Evolutionary conservation across 1,284 basidiomycete genomes (phyloP).

Genomic region (Sphagnurus paluster): DNA sequence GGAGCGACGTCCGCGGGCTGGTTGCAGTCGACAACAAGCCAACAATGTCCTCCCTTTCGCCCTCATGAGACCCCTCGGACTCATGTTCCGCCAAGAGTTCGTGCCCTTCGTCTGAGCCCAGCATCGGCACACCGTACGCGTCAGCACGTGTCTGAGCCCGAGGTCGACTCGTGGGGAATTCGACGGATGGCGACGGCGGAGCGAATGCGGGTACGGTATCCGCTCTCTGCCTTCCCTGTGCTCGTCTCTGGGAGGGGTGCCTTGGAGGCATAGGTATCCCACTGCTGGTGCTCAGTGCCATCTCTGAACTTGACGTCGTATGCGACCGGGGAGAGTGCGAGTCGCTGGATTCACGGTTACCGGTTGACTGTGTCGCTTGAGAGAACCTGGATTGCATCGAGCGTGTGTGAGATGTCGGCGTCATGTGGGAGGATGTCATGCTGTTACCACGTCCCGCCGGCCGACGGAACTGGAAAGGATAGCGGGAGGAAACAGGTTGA

Average conservation of each 20-base stretch:
- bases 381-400: slow-evolving; percentile 44
- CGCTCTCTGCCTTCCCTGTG: slow-evolving; percentile 42
- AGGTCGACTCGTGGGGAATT: slow-evolving; percentile 35
- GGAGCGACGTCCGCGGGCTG: slow-evolving; percentile 57
- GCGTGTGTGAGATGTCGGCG: slow-evolving; percentile 40
- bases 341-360: slow-evolving; percentile 56
- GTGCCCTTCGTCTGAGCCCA: slow-evolving; percentile 26
- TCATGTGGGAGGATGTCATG: slow-evolving; percentile 35
- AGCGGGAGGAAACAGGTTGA: slow-evolving; percentile 67
- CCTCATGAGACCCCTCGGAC: slow-evolving; percentile 39
- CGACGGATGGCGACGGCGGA: slow-evolving; percentile 44
- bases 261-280: slow-evolving; percentile 73
- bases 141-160: slow-evolving; percentile 44
- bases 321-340: slow-evolving; percentile 43
- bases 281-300: slow-evolving; percentile 36
- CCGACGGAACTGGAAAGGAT: slow-evolving; percentile 68
- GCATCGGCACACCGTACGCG: slow-evolving; percentile 26
- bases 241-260: slow-evolving; percentile 55
- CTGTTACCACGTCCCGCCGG: slow-evolving; percentile 45
- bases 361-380: slow-evolving; percentile 54
- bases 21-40: slow-evolving; percentile 55
- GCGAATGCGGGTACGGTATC: slow-evolving; percentile 48
- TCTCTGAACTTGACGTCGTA: slow-evolving; percentile 29
- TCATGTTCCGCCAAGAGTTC: slow-evolving; percentile 26
- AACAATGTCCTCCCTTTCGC: slow-evolving; percentile 70